Percentiles rank a stretch among this genome's conserved stretches.
Evolutionary conservation across 2,329 filamentous ascomycete genomes (phyloP).

Genomic region (Apiospora hydei): DNA sequence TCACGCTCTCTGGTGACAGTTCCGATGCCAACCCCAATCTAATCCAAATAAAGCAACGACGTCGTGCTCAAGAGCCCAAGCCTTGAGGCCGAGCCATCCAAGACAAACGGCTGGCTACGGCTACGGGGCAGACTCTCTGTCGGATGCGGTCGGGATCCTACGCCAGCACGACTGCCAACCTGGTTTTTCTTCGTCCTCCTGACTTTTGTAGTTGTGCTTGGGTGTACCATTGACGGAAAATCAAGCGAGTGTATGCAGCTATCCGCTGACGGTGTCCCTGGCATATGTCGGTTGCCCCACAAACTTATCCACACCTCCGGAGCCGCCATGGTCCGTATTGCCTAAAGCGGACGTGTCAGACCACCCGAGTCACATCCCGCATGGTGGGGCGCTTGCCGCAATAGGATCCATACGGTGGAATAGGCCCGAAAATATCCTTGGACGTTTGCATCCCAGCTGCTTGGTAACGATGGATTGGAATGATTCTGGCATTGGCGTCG

Average conservation of each 20-base stretch:
- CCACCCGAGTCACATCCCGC: not conserved
- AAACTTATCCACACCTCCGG: not conserved
- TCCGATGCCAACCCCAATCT: not conserved
- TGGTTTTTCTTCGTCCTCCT: not conserved
- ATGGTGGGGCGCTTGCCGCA: not conserved
- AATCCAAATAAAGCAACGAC: not conserved
- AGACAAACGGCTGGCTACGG: not conserved
- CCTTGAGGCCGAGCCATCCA: not conserved
- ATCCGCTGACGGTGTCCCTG: not conserved
- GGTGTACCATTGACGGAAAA: conserved; percentile 15
- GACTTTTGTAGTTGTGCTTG: not conserved
- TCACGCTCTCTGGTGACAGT: not conserved
- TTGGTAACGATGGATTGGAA: not conserved
- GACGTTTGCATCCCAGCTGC: not conserved
- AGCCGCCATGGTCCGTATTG: conserved; percentile 21
- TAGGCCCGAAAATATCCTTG: not conserved
- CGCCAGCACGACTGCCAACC: not conserved
- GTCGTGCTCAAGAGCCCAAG: not conserved
- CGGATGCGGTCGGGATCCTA: not conserved
- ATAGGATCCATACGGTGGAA: not conserved
- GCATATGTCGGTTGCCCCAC: not conserved
- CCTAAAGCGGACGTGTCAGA: conserved; percentile 6
- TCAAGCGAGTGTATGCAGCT: not conserved
- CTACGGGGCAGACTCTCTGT: not conserved
- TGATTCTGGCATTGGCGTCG: not conserved